phyloP scores from a whole-genome alignment of 2,329 filamentous ascomycete species.

The Exserohilum turcica region DNA sequence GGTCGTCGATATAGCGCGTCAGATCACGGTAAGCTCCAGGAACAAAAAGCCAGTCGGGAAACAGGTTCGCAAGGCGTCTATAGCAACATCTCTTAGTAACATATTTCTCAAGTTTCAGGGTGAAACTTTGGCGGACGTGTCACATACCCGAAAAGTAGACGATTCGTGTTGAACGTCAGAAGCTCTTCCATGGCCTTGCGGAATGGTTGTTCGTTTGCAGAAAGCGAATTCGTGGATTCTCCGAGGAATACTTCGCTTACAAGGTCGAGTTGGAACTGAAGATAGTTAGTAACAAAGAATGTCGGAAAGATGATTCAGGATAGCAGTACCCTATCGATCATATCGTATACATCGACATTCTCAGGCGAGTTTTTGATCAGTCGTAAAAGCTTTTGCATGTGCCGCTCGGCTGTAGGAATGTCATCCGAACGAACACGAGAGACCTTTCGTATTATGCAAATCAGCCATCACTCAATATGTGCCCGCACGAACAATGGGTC shows the following conservation, averaged over 20 bases:
- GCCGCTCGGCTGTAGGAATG: slow-evolving; percentile 4
- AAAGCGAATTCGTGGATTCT: slow-evolving; percentile 9
- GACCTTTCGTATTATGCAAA: neutral
- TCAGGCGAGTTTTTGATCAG: neutral
- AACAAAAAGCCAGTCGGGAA: slow-evolving; percentile 7
- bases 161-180: slow-evolving; percentile 8
- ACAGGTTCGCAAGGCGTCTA: slow-evolving; percentile 7
- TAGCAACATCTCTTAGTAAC: neutral
- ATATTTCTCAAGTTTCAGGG: neutral
- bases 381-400: slow-evolving; percentile 5
- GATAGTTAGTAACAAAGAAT: neutral
- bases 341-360: slow-evolving; percentile 6
- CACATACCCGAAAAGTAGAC: slow-evolving; percentile 6
- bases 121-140: too few relatives aligned
- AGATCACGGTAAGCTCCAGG: slow-evolving; percentile 4
- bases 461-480: neutral
- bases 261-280: slow-evolving; percentile 7
- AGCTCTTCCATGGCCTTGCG: slow-evolving; percentile 11
- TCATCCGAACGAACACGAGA: slow-evolving; percentile 8
- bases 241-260: slow-evolving; percentile 7
- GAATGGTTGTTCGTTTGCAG: slow-evolving; percentile 10
- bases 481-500: neutral
- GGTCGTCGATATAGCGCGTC: slow-evolving; percentile 1
- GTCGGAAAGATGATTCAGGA: neutral
- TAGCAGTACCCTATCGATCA: slow-evolving; percentile 2